A percentile compares a stretch with the other conserved stretches of the same genome.
These are phyloP conservation scores for Elongisporangium anandrum DNA, from an alignment of 352 stramenopile genomes.

Conservation along the genomic window DNA sequence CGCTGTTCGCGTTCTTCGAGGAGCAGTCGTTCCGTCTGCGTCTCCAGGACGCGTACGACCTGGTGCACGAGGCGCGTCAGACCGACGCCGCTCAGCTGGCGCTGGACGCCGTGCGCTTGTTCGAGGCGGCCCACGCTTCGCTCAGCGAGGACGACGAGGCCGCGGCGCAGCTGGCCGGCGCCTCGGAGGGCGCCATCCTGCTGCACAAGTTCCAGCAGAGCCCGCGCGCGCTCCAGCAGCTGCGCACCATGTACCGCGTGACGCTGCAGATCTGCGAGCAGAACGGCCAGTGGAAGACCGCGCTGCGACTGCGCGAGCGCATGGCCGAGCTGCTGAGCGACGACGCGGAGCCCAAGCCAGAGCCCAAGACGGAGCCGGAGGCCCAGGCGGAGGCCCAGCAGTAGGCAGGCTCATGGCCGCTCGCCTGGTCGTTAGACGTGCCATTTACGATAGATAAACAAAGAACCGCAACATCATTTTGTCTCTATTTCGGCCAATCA, in stretches of 20 bases:
- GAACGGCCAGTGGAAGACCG: constrained; percentile 53
- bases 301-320: constrained; percentile 39
- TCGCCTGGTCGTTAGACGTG: not conserved
- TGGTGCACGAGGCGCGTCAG: constrained; percentile 50
- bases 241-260: constrained; percentile 54
- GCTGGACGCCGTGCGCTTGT: constrained; percentile 44
- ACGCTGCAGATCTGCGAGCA: constrained; percentile 46
- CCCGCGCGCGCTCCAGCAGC: constrained; percentile 28
- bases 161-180: not conserved
- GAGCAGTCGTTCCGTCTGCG: constrained; percentile 31
- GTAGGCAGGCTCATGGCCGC: constrained; percentile 1
- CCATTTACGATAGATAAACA: constrained; percentile 10
- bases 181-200: constrained; percentile 3
- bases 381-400: constrained; percentile 7
- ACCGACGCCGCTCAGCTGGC: constrained; percentile 25
- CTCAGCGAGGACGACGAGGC: constrained; percentile 8
- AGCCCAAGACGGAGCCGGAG: no score
- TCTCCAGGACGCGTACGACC: constrained; percentile 40
- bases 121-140: constrained; percentile 38
- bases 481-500: not conserved
- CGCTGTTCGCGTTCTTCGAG: constrained; percentile 32
- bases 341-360: constrained; percentile 19
- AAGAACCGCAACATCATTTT: not conserved
- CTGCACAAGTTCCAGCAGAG: constrained; percentile 19
- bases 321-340: constrained; percentile 39